Evolutionary conservation across 2,329 filamentous ascomycete genomes (phyloP), one percentile per base, ranked within the genome.

Genomic region (Rutstroemia sp.): DNA sequence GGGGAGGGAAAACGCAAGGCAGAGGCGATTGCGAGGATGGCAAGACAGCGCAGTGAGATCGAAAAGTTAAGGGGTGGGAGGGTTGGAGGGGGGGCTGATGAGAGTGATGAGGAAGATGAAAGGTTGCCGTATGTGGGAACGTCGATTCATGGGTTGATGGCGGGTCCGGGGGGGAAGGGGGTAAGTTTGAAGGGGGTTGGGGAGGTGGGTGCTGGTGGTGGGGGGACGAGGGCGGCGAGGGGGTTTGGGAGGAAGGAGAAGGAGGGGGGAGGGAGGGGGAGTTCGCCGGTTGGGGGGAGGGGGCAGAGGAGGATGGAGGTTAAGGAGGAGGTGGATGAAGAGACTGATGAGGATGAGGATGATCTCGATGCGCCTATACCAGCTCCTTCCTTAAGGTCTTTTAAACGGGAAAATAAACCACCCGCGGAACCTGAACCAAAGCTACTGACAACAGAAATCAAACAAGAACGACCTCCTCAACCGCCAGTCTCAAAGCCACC

Each of bases 111-210:
- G 8, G 61, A 59, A 27, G 61, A 30, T 30, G 61, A 59, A 27
- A 62, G 49, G 1, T 59, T 68, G 4, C 68, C 70, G 10, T 72
- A 70, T 62, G 60, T 69, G 16, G 69, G 70, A 3, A 75, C 73
- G 1, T 69, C 69, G 1, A 62, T 78, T 14, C 71, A 74, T 57
- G 71, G 70, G 0, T 63, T 78, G 16, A 76, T 78, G 75, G 70
- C 73, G 25, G 74, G 71, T 57, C 70, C 68, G 21, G 65, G 67
- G 27, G 70, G 66, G 58, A 66, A 60, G 37, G 63, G 63, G 7
- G 59, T 63, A 3, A 23, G 23, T 23, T 23, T 23, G 23, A 23
- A 23, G 23, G 23, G 23, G 23, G 5, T 23, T 23, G 23, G 4
- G 23, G 3, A 4, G 23, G 4, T 5, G 23, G 23, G 23, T 23